These are phyloP conservation scores for Thelonectria discophora DNA, from an alignment of 2,329 filamentous ascomycete species.

Conservation along the genomic window DNA sequence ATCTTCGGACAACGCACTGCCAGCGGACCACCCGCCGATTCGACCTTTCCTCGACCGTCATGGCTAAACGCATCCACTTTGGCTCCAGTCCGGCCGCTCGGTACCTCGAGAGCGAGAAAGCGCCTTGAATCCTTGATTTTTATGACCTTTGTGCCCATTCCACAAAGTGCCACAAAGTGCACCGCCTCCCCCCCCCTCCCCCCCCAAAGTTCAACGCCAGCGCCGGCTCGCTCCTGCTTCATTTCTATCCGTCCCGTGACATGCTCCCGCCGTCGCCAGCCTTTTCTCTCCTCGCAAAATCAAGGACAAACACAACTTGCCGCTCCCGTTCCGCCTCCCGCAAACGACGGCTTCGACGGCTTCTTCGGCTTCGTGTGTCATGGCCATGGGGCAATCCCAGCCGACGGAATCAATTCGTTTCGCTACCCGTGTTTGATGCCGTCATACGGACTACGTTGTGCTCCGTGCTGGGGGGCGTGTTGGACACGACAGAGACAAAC, in stretches of 20 bases:
- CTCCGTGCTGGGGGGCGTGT: too few species aligned
- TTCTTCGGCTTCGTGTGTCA: too few species aligned
- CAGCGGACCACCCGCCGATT: conserved; percentile 8
- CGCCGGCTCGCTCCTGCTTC: not conserved
- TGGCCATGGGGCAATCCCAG: too few species aligned
- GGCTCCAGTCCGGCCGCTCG: conserved; percentile 10
- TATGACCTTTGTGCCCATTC: not conserved
- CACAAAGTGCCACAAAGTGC: too few species aligned
- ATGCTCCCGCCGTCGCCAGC: conserved; percentile 6
- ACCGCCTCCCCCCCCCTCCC: not conserved
- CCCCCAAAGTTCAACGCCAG: too few species aligned
- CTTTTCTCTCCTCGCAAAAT: not conserved
- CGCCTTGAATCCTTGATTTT: too few species aligned
- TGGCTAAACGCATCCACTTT: conserved; percentile 10
- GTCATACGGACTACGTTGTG: too few species aligned
- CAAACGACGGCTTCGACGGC: conserved; percentile 14
- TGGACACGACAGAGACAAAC: conserved; percentile 4
- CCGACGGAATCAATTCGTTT: conserved; percentile 21
- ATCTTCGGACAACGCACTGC: conserved; percentile 11
- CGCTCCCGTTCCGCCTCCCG: not conserved
- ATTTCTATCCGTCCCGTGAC: conserved; percentile 7
- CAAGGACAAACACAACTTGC: not conserved
- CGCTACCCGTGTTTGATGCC: conserved; percentile 26
- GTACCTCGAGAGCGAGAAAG: conserved; percentile 3
- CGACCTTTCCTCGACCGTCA: conserved; percentile 6